These are phyloP conservation scores for Datisca glomerata DNA, from an alignment of 306 rosid genomes.

Conservation along the genomic window DNA sequence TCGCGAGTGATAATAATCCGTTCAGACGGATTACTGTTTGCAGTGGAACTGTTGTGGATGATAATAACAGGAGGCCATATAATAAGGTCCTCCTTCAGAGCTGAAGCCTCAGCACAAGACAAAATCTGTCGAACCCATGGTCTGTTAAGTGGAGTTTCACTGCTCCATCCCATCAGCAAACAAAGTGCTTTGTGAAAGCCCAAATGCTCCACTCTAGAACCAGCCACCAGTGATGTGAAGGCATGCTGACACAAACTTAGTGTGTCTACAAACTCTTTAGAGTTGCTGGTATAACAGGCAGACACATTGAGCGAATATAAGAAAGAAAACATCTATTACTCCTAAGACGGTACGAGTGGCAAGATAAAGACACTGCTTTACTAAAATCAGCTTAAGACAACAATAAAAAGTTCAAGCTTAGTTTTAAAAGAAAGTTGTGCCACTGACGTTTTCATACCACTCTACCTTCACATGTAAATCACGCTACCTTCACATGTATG, in stretches of 20 bases:
- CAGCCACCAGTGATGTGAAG: slow-evolving; percentile 11
- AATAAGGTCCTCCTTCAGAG: slow-evolving; percentile 27
- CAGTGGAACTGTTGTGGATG: slow-evolving; percentile 25
- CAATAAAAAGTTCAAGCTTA: no score
- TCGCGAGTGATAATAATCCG: slow-evolving; percentile 14
- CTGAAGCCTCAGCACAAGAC: slow-evolving; percentile 20
- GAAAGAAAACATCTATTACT: background rate
- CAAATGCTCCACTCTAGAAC: slow-evolving; percentile 38
- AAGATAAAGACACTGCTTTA: background rate
- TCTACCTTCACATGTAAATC: no score
- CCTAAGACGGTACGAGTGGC: slow-evolving; percentile 2
- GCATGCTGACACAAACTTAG: slow-evolving; percentile 20
- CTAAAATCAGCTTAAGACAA: no score
- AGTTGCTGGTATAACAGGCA: slow-evolving; percentile 13
- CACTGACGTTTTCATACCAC: no score
- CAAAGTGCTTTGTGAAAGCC: slow-evolving; percentile 40
- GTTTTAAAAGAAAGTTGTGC: no score
- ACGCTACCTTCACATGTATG: no score
- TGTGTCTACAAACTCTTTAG: slow-evolving; percentile 18
- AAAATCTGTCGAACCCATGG: slow-evolving; percentile 19
- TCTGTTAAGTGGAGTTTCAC: slow-evolving; percentile 8
- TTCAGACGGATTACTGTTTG: slow-evolving; percentile 8
- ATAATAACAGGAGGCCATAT: slow-evolving; percentile 38
- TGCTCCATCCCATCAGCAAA: slow-evolving; percentile 34
- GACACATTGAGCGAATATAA: slow-evolving; percentile 9